Evolutionary conservation across 2,329 filamentous ascomycete species (phyloP), one percentile per base, ranked within the genome.

Genomic region (Microdochium bolleyi): DNA sequence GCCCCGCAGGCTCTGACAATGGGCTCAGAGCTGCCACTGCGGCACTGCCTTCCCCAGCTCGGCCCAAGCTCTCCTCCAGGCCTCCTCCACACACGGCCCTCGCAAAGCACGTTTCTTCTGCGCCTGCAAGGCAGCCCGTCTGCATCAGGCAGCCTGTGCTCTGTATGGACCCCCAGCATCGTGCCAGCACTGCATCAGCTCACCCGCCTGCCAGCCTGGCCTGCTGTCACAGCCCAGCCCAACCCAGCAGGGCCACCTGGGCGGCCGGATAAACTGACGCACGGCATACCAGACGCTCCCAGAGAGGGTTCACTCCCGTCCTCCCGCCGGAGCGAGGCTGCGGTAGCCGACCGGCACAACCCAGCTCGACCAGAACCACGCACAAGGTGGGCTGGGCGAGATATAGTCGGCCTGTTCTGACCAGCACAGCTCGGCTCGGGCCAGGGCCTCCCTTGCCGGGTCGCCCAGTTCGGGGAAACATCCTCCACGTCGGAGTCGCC

Each of bases 291-390:
- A n/a, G n/a, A n/a, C n/a, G n/a, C n/a, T n/a, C n/a, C n/a, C n/a
- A n/a, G n/a, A n/a, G n/a, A n/a, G n/a, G n/a, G n/a, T n/a, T n/a
- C n/a, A n/a, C 41, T 46, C n/a, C 14, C 41, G n/a, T 46, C 22
- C 41, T 46, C 41, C 41, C 41, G 41, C 41, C 41, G 41, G 41
- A 46, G 41, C 41, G 41, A 46, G n/a, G 41, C 41, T 46, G n/a
- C 41, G 41, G 41, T 19, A 22, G 41, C 41, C 41, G 41, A 46
- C 27, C 5, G 27, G 11, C 27, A 30, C 27, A 30, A n/a, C n/a
- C n/a, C n/a, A n/a, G n/a, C n/a, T n/a, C n/a, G n/a, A n/a, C n/a
- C 27, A 30, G 27, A 30, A 5, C 11, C 27, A 30, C 27, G n/a
- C n/a, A n/a, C n/a, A n/a, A 30, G 27, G 5, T 30, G 27, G 27